Evolutionary conservation across 805 yeast species (phyloP).

Genomic region (Teunomyces aglyptinius): DNA sequence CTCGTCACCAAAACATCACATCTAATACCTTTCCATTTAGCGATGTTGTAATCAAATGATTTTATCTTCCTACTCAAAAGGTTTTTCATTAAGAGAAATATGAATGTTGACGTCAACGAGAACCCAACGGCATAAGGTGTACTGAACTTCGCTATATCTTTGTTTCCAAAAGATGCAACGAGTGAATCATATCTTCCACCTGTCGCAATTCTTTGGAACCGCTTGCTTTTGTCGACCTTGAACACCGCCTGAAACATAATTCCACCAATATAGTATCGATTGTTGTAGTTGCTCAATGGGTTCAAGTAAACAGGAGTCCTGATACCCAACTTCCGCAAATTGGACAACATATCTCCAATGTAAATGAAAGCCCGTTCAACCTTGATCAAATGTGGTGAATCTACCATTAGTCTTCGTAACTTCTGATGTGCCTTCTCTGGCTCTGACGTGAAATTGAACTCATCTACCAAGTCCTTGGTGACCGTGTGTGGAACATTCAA

Average conservation of each 20-base stretch:
- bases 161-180: slow-evolving; percentile 62
- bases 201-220: slow-evolving; percentile 62
- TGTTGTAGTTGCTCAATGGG: slow-evolving; percentile 83
- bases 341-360: slow-evolving; percentile 55
- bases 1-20: slow-evolving; percentile 83
- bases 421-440: slow-evolving; percentile 61
- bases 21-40: slow-evolving; percentile 38
- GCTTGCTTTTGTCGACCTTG: slow-evolving; percentile 52
- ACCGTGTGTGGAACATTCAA: slow-evolving; percentile 78
- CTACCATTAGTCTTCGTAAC: slow-evolving; percentile 69
- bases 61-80: slow-evolving; percentile 13
- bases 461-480: slow-evolving; percentile 68
- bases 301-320: slow-evolving; percentile 57
- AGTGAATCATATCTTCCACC: slow-evolving; percentile 92
- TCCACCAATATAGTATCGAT: slow-evolving; percentile 74
- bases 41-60: slow-evolving; percentile 1
- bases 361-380: slow-evolving; percentile 65
- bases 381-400: slow-evolving; percentile 58
- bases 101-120: slow-evolving; percentile 57
- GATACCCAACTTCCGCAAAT: slow-evolving; percentile 59
- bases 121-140: slow-evolving; percentile 75
- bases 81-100: slow-evolving; percentile 37
- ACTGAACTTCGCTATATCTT: slow-evolving; percentile 20
- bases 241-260: slow-evolving; percentile 85
- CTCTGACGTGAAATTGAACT: slow-evolving; percentile 74